A percentile compares a stretch with the other conserved stretches of the same genome.
Evolutionary conservation across 495 filamentous ascomycete species (phyloP).

Genomic region (Hyaloscypha bicolor): DNA sequence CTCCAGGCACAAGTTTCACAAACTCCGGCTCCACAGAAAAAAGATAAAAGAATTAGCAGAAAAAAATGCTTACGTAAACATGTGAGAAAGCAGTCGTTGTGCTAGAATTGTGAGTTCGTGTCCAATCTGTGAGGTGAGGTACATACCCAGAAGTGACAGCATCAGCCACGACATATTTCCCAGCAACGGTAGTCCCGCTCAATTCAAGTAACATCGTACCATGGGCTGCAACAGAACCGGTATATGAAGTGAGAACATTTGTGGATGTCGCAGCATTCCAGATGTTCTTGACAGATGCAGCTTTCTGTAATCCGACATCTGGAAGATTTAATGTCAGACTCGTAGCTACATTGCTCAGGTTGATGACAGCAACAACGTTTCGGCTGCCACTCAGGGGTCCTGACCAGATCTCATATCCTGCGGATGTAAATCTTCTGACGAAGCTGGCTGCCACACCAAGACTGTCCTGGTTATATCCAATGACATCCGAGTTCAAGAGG

Average conservation of each 20-base stretch:
- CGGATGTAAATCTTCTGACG: slow-evolving; percentile 38
- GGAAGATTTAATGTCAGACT: slow-evolving; percentile 41
- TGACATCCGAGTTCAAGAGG: slow-evolving; percentile 57
- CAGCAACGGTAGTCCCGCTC: slow-evolving; percentile 34
- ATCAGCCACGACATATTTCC: slow-evolving; percentile 35
- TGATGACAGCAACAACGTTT: slow-evolving; percentile 45
- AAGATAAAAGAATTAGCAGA: too few relatives aligned
- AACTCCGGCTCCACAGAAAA: too few relatives aligned
- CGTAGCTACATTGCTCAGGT: slow-evolving; percentile 38
- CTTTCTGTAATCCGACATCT: slow-evolving; percentile 44
- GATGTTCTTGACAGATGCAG: slow-evolving; percentile 40
- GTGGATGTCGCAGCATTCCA: slow-evolving; percentile 34
- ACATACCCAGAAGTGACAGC: slow-evolving; percentile 32
- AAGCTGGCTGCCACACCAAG: slow-evolving; percentile 38
- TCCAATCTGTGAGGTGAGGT: not conserved
- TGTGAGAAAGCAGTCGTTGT: slow-evolving; percentile 34
- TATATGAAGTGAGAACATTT: slow-evolving; percentile 42
- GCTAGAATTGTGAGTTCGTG: slow-evolving; percentile 5
- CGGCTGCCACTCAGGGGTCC: slow-evolving; percentile 41
- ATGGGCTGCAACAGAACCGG: slow-evolving; percentile 37
- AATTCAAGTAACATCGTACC: slow-evolving; percentile 46
- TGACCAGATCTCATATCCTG: slow-evolving; percentile 46
- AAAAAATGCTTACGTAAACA: too few relatives aligned
- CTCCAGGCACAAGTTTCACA: too few relatives aligned
- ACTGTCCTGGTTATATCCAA: slow-evolving; percentile 65